These are phyloP conservation scores for Peronosclerospora sorghi DNA, from an alignment of 352 stramenopile genomes.

Conservation along the genomic window DNA sequence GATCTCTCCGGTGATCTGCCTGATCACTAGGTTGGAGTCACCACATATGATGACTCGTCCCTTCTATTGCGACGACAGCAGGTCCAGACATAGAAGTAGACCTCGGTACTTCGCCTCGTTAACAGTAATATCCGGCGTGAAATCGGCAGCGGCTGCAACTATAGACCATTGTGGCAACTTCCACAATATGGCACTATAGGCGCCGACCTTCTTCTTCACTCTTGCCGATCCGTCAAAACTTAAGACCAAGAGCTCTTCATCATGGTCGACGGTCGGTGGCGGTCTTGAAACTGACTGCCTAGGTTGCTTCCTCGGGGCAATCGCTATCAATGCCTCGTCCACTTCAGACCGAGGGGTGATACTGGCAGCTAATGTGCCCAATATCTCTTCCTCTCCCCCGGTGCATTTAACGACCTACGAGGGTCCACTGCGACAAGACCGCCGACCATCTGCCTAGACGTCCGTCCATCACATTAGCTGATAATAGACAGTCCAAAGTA, in stretches of 20 bases:
- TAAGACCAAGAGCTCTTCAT: not conserved
- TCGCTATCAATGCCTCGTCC: no score
- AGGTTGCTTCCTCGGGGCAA: not conserved
- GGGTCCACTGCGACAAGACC: not conserved
- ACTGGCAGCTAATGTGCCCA: not conserved
- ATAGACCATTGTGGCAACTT: not conserved
- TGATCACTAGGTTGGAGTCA: not conserved
- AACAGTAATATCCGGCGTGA: not conserved
- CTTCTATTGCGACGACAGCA: not conserved
- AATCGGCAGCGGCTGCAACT: not conserved
- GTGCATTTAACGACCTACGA: not conserved
- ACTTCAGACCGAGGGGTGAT: not conserved
- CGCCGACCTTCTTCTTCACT: not conserved
- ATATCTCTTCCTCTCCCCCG: not conserved
- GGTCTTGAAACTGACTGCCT: not conserved
- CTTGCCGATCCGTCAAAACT: constrained; percentile 1
- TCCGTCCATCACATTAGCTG: not conserved
- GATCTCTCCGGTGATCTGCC: not conserved
- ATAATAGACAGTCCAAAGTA: not conserved
- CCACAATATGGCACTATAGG: not conserved
- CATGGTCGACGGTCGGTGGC: not conserved
- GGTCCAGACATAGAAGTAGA: not conserved
- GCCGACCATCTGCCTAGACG: not conserved
- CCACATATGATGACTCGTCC: not conserved
- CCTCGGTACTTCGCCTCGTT: not conserved